Conservation (phyloP, 306 rosid genomes). For the Prunus fruticosa region DNA sequence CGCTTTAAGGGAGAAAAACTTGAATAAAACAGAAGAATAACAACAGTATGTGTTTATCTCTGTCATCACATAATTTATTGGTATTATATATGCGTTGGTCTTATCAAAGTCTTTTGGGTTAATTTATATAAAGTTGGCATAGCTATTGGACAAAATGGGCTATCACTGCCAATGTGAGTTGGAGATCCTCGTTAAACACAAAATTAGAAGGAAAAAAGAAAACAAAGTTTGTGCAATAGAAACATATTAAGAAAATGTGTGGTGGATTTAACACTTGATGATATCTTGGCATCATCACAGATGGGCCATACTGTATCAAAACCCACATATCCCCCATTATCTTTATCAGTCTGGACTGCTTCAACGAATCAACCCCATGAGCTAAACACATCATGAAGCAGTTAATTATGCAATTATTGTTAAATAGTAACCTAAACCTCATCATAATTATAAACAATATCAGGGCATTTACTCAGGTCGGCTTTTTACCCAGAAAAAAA, state of each 20-base stretch:
- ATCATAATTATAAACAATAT: not conserved
- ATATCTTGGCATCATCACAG: slow-evolving; percentile 22
- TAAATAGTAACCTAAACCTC: slow-evolving; percentile 31
- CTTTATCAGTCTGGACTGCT: slow-evolving; percentile 41
- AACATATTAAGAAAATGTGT: not conserved
- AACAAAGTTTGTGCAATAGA: not conserved
- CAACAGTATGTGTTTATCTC: not conserved
- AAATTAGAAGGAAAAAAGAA: not conserved
- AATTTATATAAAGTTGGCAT: not conserved
- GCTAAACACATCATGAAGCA: slow-evolving; percentile 22
- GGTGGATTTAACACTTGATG: slow-evolving; percentile 20
- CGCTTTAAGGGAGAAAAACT: no score
- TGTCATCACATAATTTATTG: not conserved
- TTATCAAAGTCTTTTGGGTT: not conserved
- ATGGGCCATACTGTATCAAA: slow-evolving; percentile 34
- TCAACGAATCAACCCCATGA: slow-evolving; percentile 46
- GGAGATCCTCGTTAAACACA: not conserved
- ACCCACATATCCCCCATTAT: slow-evolving; percentile 29
- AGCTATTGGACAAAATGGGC: not conserved
- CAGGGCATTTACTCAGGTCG: not conserved
- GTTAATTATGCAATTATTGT: slow-evolving; percentile 38
- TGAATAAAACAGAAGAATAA: no score
- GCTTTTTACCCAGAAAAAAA: not conserved
- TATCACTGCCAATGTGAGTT: not conserved
- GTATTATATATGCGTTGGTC: no score